Conservation (phyloP, 306 rosid genomes). For the Cucumis cinereus region DNA sequence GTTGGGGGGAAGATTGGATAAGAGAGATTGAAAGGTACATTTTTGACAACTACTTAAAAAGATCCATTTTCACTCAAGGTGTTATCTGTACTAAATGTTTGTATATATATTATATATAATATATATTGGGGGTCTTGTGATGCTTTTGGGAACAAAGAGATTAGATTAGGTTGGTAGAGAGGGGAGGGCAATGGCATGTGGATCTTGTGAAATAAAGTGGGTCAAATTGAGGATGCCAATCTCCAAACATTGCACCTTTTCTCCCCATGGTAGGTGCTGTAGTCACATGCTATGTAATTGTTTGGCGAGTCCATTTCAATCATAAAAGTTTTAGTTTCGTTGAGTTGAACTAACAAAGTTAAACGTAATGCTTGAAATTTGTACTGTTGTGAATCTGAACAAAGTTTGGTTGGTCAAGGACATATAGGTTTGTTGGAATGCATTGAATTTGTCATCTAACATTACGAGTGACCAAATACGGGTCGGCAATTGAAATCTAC, state of each 20-base stretch:
- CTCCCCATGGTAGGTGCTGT: not conserved
- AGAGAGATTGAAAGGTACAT: not conserved
- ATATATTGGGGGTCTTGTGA: not conserved
- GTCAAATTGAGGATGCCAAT: not conserved
- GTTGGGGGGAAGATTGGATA: not conserved
- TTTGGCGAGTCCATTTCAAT: not conserved
- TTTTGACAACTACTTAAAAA: not conserved
- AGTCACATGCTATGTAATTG: not conserved
- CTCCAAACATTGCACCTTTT: conserved; percentile 1
- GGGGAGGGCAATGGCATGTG: not conserved
- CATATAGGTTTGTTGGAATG: no score
- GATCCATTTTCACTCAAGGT: not conserved
- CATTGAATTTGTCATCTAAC: no score
- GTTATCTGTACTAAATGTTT: not conserved
- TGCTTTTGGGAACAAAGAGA: not conserved
- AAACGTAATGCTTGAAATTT: not conserved
- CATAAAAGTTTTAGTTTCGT: not conserved
- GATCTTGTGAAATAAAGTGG: not conserved
- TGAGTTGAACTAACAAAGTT: not conserved
- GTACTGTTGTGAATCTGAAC: no score
- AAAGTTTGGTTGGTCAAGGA: not conserved
- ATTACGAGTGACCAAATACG: no score
- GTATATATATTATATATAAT: not conserved
- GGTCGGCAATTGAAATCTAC: no score
- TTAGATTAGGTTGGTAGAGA: not conserved